phyloP scores from a whole-genome alignment of 2,329 filamentous ascomycete species.

The Penicillium sp. region DNA sequence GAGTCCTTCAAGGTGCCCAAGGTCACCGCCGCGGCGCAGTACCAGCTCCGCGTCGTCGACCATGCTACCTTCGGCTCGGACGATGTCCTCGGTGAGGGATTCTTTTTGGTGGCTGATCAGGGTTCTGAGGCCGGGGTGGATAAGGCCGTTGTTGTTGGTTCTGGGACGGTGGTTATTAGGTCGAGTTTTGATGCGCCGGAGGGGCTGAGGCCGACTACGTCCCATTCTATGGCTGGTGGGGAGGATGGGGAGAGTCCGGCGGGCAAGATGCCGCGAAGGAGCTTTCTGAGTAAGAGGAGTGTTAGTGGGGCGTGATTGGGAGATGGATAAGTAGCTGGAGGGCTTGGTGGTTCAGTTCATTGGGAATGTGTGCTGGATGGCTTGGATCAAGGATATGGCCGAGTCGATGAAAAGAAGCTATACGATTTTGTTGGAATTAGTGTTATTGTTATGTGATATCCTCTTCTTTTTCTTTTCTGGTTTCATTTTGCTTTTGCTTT shows the following conservation, averaged over 20 bases:
- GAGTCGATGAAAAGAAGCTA: conserved; percentile 9
- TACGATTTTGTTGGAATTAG: not conserved
- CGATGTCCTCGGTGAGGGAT: conserved; percentile 77
- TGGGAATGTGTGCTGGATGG: too few relatives aligned
- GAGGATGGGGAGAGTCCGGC: conserved; percentile 40
- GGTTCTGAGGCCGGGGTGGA: conserved; percentile 64
- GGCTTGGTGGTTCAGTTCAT: too few relatives aligned
- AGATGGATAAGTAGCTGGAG: too few relatives aligned
- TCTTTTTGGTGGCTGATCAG: conserved; percentile 91
- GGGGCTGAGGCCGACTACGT: conserved; percentile 39
- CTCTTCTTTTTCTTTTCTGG: conserved; percentile 15
- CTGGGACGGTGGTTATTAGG: conserved; percentile 70
- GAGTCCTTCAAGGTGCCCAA: conserved; percentile 71
- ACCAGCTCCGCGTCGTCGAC: conserved; percentile 82
- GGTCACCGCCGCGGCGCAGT: conserved; percentile 74
- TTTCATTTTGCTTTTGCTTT: not conserved
- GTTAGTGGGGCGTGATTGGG: conserved; percentile 33
- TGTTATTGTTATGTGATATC: conserved; percentile 16
- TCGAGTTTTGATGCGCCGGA: conserved; percentile 64
- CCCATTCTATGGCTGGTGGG: conserved; percentile 36
- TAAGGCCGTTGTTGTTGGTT: conserved; percentile 74
- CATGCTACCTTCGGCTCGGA: conserved; percentile 83
- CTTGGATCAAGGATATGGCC: not conserved
- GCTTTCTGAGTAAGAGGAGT: conserved; percentile 50
- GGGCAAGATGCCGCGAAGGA: conserved; percentile 45